phyloP scores from a whole-genome alignment of 495 filamentous ascomycete genomes.

The Tuber melanosporum region DNA sequence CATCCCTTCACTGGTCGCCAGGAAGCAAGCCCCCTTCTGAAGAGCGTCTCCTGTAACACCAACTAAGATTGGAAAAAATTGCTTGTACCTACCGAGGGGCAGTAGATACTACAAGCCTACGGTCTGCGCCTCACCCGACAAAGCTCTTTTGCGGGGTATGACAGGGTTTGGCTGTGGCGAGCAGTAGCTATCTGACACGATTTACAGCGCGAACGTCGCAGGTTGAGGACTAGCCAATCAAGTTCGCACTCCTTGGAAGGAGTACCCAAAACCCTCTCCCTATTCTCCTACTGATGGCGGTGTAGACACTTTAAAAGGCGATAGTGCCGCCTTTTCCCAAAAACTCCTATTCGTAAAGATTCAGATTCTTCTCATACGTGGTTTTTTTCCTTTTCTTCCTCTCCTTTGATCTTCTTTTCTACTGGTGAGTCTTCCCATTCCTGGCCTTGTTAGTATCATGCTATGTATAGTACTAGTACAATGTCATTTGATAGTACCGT shows the following conservation, averaged over 20 bases:
- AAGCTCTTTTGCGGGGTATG: constrained; percentile 20
- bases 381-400: constrained; percentile 12
- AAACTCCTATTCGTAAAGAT: constrained; percentile 9
- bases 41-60: constrained; percentile 1
- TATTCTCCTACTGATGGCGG: background rate
- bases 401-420: constrained; percentile 15
- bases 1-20: background rate
- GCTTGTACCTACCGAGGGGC: background rate
- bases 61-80: background rate
- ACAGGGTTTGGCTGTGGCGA: constrained; percentile 3
- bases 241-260: constrained; percentile 11
- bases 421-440: constrained; percentile 16
- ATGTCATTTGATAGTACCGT: constrained; percentile 17
- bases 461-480: background rate
- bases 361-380: constrained; percentile 19
- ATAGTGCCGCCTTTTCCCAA: constrained; percentile 19
- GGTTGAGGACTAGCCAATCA: constrained; percentile 23
- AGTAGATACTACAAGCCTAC: background rate
- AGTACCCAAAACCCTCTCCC: constrained; percentile 5
- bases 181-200: constrained; percentile 31
- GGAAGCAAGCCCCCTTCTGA: background rate
- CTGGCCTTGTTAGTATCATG: background rate
- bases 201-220: constrained; percentile 29
- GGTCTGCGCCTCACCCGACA: constrained; percentile 27
- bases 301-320: constrained; percentile 26